Conservation (phyloP, 2,329 filamentous ascomycete genomes). For the Ophiostoma novo-ulmi region DNA sequence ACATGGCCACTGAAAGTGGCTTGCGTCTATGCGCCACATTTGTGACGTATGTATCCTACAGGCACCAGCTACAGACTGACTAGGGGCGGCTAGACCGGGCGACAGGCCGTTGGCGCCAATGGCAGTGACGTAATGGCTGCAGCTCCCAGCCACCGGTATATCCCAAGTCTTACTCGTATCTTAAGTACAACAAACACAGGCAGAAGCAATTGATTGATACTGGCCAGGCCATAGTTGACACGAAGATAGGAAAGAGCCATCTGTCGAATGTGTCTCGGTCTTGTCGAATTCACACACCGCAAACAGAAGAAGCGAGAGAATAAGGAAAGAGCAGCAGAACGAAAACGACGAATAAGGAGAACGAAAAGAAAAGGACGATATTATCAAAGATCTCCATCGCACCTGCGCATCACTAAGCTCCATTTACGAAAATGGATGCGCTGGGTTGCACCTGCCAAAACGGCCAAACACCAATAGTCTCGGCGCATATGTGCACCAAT, state of each 20-base stretch:
- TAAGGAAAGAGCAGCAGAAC: background rate
- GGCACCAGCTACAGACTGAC: background rate
- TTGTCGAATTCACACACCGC: background rate
- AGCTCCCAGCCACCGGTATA: conserved; percentile 5
- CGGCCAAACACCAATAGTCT: conserved; percentile 3
- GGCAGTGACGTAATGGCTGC: conserved; percentile 22
- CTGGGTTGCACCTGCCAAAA: conserved; percentile 14
- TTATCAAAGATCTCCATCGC: background rate
- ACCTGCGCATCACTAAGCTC: conserved; percentile 1
- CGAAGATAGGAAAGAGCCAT: background rate
- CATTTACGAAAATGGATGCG: background rate
- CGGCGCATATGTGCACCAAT: conserved; percentile 6
- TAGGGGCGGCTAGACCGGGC: background rate
- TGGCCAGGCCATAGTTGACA: background rate
- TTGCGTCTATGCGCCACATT: conserved; percentile 2
- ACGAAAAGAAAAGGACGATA: background rate
- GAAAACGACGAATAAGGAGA: background rate
- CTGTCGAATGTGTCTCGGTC: background rate
- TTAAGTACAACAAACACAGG: background rate
- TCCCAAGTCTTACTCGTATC: too few relatives aligned
- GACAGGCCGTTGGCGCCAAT: conserved; percentile 7
- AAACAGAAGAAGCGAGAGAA: background rate
- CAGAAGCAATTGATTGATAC: background rate
- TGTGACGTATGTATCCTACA: background rate
- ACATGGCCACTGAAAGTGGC: conserved; percentile 10